A percentile compares a stretch with the other conserved stretches of the same genome.
phyloP scores from a whole-genome alignment of 768 basidiomycete genomes.

The Hypsizygus marmoreus region DNA sequence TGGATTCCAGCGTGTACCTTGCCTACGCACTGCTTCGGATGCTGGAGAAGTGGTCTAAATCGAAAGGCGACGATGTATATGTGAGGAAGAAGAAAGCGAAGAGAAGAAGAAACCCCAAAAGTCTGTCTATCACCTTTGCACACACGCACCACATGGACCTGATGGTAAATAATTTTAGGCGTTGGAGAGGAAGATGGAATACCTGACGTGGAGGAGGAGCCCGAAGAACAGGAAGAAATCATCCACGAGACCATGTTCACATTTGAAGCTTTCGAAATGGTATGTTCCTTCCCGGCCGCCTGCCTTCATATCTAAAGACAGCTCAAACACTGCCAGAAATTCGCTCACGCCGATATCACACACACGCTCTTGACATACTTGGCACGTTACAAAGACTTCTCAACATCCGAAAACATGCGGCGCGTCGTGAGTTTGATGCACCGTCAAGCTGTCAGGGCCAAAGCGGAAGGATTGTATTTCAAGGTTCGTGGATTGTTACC shows the following conservation, averaged over 20 bases:
- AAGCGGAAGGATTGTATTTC: conserved; percentile 95
- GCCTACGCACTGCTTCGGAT: conserved; percentile 84
- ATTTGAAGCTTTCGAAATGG: conserved; percentile 89
- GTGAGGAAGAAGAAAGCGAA: conserved; percentile 68
- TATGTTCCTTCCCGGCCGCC: conserved; percentile 35
- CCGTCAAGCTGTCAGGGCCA: conserved; percentile 85
- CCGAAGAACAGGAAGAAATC: conserved; percentile 60
- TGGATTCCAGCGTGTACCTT: conserved; percentile 84
- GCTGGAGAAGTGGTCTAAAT: conserved; percentile 87
- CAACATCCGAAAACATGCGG: conserved; percentile 80
- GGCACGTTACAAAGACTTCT: conserved; percentile 81
- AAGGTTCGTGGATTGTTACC: conserved; percentile 56
- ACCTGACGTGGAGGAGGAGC: conserved; percentile 70
- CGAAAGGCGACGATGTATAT: conserved; percentile 69
- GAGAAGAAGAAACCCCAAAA: conserved; percentile 51
- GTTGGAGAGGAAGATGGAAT: conserved; percentile 59
- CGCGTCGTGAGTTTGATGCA: conserved; percentile 88
- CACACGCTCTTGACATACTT: conserved; percentile 84
- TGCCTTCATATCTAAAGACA: conserved; percentile 2
- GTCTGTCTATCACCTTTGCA: conserved; percentile 24
- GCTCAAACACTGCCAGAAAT: conserved; percentile 59
- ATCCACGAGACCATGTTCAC: conserved; percentile 87
- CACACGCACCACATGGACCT: neutral
- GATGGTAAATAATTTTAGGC: conserved; percentile 14
- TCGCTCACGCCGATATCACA: conserved; percentile 84